Percentiles rank a stretch among this genome's conserved stretches.
Evolutionary conservation across 495 filamentous ascomycete genomes (phyloP).

Genomic region (Penicillium steckii): DNA sequence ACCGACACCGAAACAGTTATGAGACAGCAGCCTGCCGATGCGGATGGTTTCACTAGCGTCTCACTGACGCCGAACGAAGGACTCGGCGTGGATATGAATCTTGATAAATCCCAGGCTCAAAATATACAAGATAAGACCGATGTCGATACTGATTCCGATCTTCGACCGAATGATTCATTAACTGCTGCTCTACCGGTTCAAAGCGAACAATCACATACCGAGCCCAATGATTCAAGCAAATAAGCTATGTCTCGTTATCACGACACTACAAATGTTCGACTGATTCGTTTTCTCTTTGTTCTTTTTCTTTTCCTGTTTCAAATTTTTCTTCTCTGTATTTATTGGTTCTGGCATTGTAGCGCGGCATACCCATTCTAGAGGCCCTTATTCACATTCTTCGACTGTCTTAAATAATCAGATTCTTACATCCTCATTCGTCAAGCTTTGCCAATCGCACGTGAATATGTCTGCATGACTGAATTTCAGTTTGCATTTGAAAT

Average conservation of each 20-base stretch:
- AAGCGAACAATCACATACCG: background rate
- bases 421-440: background rate
- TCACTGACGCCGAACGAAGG: constrained; percentile 17
- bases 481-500: no score
- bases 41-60: constrained; percentile 23
- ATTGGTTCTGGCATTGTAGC: constrained; percentile 8
- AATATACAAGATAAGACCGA: background rate
- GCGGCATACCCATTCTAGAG: constrained; percentile 12
- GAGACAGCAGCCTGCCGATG: constrained; percentile 1
- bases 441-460: no score
- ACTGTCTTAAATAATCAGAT: background rate
- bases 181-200: constrained; percentile 9
- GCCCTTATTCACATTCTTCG: background rate
- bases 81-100: constrained; percentile 9
- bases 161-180: background rate
- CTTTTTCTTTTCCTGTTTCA: background rate
- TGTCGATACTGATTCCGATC: no score
- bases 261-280: background rate
- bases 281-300: background rate
- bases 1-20: constrained; percentile 1
- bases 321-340: background rate
- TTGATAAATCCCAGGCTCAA: background rate
- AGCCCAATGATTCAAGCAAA: background rate
- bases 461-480: no score
- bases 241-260: background rate